Evolutionary conservation across 257 asterid genomes (phyloP).

Genomic region (Lavandula angustifolia): DNA sequence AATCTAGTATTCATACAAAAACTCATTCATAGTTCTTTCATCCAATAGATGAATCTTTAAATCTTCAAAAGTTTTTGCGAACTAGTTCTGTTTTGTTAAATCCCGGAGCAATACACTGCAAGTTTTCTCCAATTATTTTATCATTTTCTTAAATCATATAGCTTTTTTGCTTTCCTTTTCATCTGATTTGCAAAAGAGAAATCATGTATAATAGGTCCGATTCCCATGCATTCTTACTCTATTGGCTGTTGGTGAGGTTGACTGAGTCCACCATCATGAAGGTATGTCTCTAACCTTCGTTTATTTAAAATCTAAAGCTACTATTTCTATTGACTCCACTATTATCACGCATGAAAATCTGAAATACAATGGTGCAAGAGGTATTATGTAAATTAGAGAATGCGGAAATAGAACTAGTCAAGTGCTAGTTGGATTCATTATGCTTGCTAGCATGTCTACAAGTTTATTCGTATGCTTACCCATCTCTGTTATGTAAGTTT

Average conservation of each 20-base stretch:
- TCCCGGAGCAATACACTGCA: constrained; percentile 24
- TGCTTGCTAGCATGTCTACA: constrained; percentile 10
- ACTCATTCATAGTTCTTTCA: constrained; percentile 3
- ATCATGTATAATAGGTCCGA: constrained; percentile 50
- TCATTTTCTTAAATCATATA: constrained; percentile 14
- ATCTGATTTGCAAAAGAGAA: constrained; percentile 33
- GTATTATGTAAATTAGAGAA: not conserved
- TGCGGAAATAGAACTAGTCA: not conserved
- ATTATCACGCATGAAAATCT: constrained; percentile 3
- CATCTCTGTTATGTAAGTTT: constrained; percentile 14
- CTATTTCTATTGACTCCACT: not conserved
- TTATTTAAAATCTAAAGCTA: constrained; percentile 19
- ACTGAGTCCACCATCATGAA: constrained; percentile 36
- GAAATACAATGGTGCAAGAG: not conserved
- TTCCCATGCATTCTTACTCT: constrained; percentile 63
- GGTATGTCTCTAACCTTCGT: constrained; percentile 47
- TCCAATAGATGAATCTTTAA: constrained; percentile 10
- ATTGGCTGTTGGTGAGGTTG: constrained; percentile 60
- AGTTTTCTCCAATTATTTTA: constrained; percentile 29
- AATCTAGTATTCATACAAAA: not conserved
- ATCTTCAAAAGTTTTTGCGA: constrained; percentile 20
- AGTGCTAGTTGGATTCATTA: constrained; percentile 13
- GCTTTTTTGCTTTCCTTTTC: constrained; percentile 31
- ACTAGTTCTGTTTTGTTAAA: constrained; percentile 21
- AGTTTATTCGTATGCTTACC: constrained; percentile 20